phyloP scores from a whole-genome alignment of 768 basidiomycete genomes.

The Termitomyces sp. region DNA sequence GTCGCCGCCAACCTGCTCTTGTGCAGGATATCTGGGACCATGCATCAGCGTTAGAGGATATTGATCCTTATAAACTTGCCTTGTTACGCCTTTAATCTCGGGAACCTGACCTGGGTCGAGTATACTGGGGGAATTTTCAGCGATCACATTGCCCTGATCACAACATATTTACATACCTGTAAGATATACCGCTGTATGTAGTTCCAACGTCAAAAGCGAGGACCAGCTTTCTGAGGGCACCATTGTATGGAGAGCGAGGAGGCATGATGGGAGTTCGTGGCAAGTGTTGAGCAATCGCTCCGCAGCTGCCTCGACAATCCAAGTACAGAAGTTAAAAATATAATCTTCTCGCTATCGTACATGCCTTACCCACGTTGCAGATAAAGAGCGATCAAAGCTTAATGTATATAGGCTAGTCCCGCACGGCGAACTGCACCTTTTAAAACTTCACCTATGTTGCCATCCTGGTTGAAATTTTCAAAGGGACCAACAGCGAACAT shows the following conservation, averaged over 20 bases:
- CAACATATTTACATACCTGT: slow-evolving; percentile 18
- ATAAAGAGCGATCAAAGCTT: slow-evolving; percentile 3
- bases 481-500: neutral
- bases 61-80: slow-evolving; percentile 20
- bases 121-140: slow-evolving; percentile 12
- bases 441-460: neutral
- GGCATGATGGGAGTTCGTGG: slow-evolving; percentile 9
- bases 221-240: slow-evolving; percentile 35
- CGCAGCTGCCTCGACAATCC: slow-evolving; percentile 37
- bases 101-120: slow-evolving; percentile 29
- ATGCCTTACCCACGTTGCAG: slow-evolving; percentile 10
- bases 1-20: slow-evolving; percentile 36
- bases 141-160: neutral
- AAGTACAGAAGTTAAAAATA: neutral
- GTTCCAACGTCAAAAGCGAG: slow-evolving; percentile 50
- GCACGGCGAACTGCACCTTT: neutral
- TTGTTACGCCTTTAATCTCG: slow-evolving; percentile 34
- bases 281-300: neutral
- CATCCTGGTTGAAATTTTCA: neutral
- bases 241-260: slow-evolving; percentile 31
- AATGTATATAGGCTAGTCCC: neutral
- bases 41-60: neutral
- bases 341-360: neutral
- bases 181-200: slow-evolving; percentile 45
- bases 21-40: slow-evolving; percentile 38